These are phyloP conservation scores for Penicillium glabrum DNA, from an alignment of 2,329 filamentous ascomycete species.

Conservation along the genomic window DNA sequence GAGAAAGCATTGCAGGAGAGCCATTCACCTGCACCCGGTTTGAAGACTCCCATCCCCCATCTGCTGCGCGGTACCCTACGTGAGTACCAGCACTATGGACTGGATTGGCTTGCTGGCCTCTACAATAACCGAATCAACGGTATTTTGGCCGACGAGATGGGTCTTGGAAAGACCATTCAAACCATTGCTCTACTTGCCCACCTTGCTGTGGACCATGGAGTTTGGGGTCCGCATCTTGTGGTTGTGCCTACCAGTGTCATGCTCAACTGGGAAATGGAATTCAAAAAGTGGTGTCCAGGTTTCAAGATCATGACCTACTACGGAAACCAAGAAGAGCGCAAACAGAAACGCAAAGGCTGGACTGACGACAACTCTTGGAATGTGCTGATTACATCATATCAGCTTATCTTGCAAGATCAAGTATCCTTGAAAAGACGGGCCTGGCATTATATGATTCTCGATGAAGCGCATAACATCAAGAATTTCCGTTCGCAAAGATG, in stretches of 20 bases:
- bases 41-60: slow-evolving; percentile 74
- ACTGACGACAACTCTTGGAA: slow-evolving; percentile 93
- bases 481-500: slow-evolving; percentile 98
- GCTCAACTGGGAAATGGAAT: slow-evolving; percentile 99
- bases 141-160: slow-evolving; percentile 98
- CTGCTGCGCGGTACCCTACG: slow-evolving; percentile 84
- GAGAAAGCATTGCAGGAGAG: slow-evolving; percentile 38
- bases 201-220: slow-evolving; percentile 81
- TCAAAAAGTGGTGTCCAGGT: slow-evolving; percentile 95
- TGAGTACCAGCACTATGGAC: slow-evolving; percentile 94
- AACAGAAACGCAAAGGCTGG: slow-evolving; percentile 89
- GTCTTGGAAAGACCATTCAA: slow-evolving; percentile 95
- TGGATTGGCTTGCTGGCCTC: slow-evolving; percentile 93
- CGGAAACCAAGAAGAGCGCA: slow-evolving; percentile 87
- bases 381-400: slow-evolving; percentile 96
- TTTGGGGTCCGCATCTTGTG: slow-evolving; percentile 95
- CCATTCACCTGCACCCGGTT: slow-evolving; percentile 41
- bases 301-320: slow-evolving; percentile 99
- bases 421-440: slow-evolving; percentile 87
- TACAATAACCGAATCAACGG: slow-evolving; percentile 93
- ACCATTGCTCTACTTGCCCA: slow-evolving; percentile 93
- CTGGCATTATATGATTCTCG: slow-evolving; percentile 98
- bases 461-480: slow-evolving; percentile 99
- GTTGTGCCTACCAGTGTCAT: slow-evolving; percentile 98
- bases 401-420: slow-evolving; percentile 90